Percentiles rank a stretch among this genome's conserved stretches.
Conservation (phyloP, 176 grass and related monocot species). For the Elaeis guineensis region DNA sequence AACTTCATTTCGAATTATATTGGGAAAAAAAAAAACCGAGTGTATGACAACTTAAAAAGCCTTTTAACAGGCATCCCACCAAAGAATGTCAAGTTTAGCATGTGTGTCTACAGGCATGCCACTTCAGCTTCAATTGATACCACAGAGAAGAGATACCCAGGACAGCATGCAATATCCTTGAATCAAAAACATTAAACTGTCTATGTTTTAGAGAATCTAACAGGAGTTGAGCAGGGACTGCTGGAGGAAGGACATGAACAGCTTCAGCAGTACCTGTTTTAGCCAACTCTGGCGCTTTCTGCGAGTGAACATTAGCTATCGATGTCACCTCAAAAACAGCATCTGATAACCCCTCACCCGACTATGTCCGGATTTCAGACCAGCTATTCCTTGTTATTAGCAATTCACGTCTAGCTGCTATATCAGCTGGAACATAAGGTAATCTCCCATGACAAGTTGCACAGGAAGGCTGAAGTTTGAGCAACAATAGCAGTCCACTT, state of each 20-base stretch:
- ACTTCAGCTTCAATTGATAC: conserved; percentile 87
- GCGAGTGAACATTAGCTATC: conserved; percentile 56
- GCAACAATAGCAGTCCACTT: conserved; percentile 60
- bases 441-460: conserved; percentile 53
- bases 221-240: conserved; percentile 57
- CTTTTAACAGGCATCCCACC: too few species aligned
- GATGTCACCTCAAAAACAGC: conserved; percentile 81
- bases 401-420: conserved; percentile 51
- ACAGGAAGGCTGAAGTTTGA: conserved; percentile 80
- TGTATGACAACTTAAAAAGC: too few species aligned
- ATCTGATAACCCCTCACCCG: conserved; percentile 41
- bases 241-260: conserved; percentile 43
- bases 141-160: conserved; percentile 60
- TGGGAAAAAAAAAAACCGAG: too few species aligned
- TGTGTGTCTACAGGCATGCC: conserved; percentile 44
- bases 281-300: conserved; percentile 61
- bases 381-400: conserved; percentile 27
- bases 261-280: conserved; percentile 42
- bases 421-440: conserved; percentile 52
- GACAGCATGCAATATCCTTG: conserved; percentile 48
- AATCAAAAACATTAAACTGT: conserved; percentile 81
- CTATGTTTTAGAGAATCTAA: conserved; percentile 43
- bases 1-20: too few species aligned
- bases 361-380: conserved; percentile 42
- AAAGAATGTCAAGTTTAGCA: conserved; percentile 26